A percentile compares a stretch with the other conserved stretches of the same genome.
These are phyloP conservation scores for Coemansia sp. DNA, from an alignment of 192 early-diverging fungal species.

Conservation along the genomic window DNA sequence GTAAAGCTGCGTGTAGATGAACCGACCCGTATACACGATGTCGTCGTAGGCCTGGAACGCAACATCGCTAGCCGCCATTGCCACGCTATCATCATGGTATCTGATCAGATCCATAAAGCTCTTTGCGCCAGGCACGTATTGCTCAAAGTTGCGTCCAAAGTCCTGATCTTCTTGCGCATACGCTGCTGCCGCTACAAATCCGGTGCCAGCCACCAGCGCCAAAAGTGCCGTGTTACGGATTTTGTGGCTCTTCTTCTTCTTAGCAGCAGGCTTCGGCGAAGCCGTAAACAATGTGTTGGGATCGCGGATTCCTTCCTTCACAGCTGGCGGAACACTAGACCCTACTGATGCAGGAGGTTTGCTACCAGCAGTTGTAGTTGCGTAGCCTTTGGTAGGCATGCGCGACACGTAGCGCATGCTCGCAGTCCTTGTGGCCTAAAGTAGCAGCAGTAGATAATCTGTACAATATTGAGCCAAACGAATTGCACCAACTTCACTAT, in stretches of 20 bases:
- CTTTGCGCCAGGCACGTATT: conserved; percentile 59
- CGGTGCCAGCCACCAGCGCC: conserved; percentile 26
- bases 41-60: conserved; percentile 60
- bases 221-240: conserved; percentile 38
- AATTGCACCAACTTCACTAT: background rate
- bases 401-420: background rate
- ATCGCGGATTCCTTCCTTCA: conserved; percentile 23
- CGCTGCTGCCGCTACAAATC: conserved; percentile 43
- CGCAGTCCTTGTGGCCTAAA: conserved; percentile 17
- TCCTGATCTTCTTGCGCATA: conserved; percentile 44
- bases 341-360: conserved; percentile 1
- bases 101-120: conserved; percentile 55
- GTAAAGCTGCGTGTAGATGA: conserved; percentile 53
- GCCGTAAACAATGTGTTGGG: conserved; percentile 19
- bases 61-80: conserved; percentile 54
- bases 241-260: conserved; percentile 43
- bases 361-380: conserved; percentile 6
- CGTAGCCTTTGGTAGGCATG: conserved; percentile 14
- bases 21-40: conserved; percentile 36
- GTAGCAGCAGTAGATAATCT: background rate
- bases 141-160: conserved; percentile 61
- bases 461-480: background rate
- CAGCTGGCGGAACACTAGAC: background rate
- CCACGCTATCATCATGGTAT: conserved; percentile 51
- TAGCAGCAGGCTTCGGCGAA: conserved; percentile 30